A percentile compares a stretch with the other conserved stretches of the same genome.
Evolutionary conservation across 257 asterid species (phyloP).

Genomic region (Solanum ossicruentum): DNA sequence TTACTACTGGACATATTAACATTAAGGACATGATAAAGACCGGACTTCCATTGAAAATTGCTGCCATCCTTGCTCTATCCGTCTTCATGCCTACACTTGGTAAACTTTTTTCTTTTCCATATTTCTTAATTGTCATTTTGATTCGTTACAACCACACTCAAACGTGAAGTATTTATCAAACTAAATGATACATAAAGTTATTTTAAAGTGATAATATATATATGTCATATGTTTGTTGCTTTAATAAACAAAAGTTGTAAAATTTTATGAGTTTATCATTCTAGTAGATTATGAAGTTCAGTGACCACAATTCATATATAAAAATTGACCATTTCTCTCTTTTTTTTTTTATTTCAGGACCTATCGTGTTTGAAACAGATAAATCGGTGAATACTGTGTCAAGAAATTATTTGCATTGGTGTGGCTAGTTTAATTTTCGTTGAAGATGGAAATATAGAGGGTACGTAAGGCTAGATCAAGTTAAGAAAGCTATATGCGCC

Average conservation of each 20-base stretch:
- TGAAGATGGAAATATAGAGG: background rate
- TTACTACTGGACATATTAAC: constrained; percentile 69
- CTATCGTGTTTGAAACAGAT: constrained; percentile 46
- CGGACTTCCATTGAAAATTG: constrained; percentile 55
- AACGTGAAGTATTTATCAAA: too few species aligned
- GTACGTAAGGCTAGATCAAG: background rate
- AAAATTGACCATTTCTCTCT: background rate
- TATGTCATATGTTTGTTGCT: background rate
- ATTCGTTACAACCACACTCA: too few species aligned
- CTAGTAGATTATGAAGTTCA: background rate
- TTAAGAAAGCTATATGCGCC: background rate
- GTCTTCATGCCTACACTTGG: constrained; percentile 86
- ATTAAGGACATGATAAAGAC: constrained; percentile 50
- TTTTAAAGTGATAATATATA: too few species aligned
- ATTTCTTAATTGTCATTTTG: too few species aligned
- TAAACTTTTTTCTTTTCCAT: background rate
- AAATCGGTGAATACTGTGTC: constrained; percentile 8
- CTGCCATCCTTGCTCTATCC: constrained; percentile 40
- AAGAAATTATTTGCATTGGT: constrained; percentile 2
- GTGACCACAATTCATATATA: background rate
- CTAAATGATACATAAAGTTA: too few species aligned
- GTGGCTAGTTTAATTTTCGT: background rate
- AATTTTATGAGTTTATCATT: background rate
- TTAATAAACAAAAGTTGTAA: background rate
- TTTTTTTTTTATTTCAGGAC: constrained; percentile 33